Conservation (phyloP, 805 yeast species). For the Candida insectalens region DNA sequence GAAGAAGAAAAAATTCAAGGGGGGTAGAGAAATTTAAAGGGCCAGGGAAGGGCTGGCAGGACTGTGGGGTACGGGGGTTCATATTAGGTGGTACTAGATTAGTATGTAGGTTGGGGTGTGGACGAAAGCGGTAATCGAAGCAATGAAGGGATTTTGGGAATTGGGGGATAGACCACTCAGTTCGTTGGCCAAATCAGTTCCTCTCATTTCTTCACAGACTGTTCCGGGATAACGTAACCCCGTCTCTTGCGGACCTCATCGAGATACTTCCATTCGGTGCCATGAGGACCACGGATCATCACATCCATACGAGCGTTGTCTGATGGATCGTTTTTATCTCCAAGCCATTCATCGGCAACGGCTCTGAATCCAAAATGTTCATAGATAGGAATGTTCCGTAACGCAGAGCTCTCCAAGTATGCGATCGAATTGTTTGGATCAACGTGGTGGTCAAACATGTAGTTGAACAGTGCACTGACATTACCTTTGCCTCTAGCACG, state of each 20-base stretch:
- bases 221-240: slow-evolving; percentile 17
- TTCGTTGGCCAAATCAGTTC: no score
- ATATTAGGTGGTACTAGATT: no score
- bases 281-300: slow-evolving; percentile 27
- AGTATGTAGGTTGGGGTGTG: no score
- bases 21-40: no score
- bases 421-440: slow-evolving; percentile 31
- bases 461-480: slow-evolving; percentile 38
- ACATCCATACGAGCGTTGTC: slow-evolving; percentile 29
- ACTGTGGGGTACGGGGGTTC: no score
- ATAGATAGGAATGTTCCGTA: slow-evolving; percentile 41
- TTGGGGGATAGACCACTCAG: no score
- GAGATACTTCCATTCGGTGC: slow-evolving; percentile 20
- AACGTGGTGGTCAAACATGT: slow-evolving; percentile 35
- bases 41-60: no score
- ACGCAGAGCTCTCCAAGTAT: slow-evolving; percentile 41
- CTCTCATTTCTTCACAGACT: background rate
- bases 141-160: no score
- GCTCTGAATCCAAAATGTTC: slow-evolving; percentile 40
- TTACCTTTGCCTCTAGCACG: slow-evolving; percentile 50
- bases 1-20: no score
- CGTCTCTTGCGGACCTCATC: slow-evolving; percentile 17
- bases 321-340: slow-evolving; percentile 18
- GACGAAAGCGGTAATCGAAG: no score
- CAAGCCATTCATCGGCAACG: slow-evolving; percentile 38